Conservation (phyloP, 345 rosid species). For the Pistacia vera region DNA sequence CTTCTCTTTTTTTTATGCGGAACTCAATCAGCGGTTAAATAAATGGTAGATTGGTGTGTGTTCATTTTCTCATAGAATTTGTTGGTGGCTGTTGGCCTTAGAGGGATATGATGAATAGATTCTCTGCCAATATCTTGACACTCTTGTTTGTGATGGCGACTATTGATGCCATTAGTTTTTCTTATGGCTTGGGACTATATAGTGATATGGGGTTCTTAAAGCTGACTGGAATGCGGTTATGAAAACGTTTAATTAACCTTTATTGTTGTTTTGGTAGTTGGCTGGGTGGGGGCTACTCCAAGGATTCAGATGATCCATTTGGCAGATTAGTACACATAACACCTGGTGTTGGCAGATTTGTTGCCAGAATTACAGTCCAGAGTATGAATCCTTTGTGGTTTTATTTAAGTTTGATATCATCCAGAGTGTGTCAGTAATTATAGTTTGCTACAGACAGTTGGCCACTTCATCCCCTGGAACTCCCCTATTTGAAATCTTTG, state of each 20-base stretch:
- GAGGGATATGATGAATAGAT: neutral
- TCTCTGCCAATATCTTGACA: neutral
- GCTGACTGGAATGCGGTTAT: conserved; percentile 7
- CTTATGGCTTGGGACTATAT: neutral
- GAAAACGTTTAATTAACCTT: conserved; percentile 3
- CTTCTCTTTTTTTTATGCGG: neutral
- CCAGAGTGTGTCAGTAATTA: conserved; percentile 19
- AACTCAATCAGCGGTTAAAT: neutral
- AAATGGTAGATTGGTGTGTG: neutral
- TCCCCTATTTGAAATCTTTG: conserved; percentile 92
- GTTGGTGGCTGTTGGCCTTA: neutral
- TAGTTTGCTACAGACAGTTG: conserved; percentile 73
- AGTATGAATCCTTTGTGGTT: conserved; percentile 45
- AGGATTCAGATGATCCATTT: conserved; percentile 81
- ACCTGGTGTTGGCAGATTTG: conserved; percentile 86
- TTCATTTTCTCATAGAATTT: neutral
- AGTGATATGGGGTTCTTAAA: neutral
- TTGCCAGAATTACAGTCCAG: conserved; percentile 87
- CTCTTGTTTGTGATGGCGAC: neutral
- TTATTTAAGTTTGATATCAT: conserved; percentile 10
- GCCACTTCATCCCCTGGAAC: conserved; percentile 79
- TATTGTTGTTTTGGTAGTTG: conserved; percentile 52
- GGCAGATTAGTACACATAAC: conserved; percentile 82
- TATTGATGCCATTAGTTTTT: neutral
- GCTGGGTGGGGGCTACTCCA: conserved; percentile 97